phyloP scores from a whole-genome alignment of 331 rosid species.

The Erythrophleum ivorense region DNA sequence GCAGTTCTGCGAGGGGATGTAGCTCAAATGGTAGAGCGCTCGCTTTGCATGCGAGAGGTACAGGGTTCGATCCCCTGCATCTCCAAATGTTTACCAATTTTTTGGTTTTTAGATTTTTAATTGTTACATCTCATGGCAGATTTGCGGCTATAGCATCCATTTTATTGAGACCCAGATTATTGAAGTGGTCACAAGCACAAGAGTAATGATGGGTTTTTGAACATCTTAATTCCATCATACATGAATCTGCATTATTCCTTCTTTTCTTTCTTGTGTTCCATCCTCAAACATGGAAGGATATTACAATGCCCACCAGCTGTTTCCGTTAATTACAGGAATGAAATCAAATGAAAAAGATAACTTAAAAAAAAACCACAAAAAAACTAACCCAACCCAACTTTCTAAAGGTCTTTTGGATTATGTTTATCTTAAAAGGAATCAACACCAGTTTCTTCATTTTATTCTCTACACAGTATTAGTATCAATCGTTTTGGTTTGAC shows the following conservation, averaged over 20 bases:
- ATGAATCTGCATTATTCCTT: too few species aligned
- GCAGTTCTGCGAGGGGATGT: constrained; percentile 50
- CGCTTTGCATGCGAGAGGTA: constrained; percentile 60
- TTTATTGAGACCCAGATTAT: too few species aligned
- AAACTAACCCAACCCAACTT: not conserved
- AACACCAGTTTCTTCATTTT: not conserved
- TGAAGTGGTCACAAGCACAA: too few species aligned
- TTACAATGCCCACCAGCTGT: not conserved
- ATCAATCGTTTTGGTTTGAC: not conserved
- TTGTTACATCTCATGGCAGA: not conserved
- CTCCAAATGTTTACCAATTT: not conserved
- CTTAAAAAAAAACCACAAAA: not conserved
- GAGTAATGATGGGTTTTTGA: not conserved
- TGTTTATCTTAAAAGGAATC: not conserved
- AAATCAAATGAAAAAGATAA: too few species aligned
- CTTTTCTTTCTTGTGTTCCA: not conserved
- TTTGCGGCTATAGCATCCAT: too few species aligned
- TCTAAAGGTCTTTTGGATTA: not conserved
- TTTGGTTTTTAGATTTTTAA: too few species aligned
- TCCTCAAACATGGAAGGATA: too few species aligned
- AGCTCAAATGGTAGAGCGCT: constrained; percentile 84
- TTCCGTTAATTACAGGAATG: too few species aligned
- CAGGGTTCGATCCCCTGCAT: not conserved
- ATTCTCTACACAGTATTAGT: constrained; percentile 15
- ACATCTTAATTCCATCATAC: too few species aligned